phyloP scores from a whole-genome alignment of 1,139 yeast species.

The Protomyces gravidus region DNA sequence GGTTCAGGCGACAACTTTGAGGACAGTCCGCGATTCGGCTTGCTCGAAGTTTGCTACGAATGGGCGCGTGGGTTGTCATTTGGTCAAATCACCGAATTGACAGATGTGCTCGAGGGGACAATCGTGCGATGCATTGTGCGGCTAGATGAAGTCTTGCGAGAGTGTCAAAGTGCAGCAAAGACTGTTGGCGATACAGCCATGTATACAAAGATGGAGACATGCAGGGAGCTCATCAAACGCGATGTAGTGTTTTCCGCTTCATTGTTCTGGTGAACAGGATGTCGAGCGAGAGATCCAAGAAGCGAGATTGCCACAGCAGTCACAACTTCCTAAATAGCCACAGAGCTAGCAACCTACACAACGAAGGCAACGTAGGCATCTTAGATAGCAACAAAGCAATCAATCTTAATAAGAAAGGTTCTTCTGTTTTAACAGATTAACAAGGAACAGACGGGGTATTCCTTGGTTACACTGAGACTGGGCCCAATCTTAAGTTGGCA shows the following conservation, averaged over 20 bases:
- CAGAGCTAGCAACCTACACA: too few species aligned
- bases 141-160: slow-evolving; percentile 89
- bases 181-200: slow-evolving; percentile 88
- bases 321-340: too few species aligned
- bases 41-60: slow-evolving; percentile 90
- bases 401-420: too few species aligned
- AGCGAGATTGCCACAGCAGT: too few species aligned
- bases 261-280: slow-evolving; percentile 56
- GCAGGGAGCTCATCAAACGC: slow-evolving; percentile 91
- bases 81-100: slow-evolving; percentile 80
- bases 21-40: slow-evolving; percentile 78
- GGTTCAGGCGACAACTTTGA: slow-evolving; percentile 45
- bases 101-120: slow-evolving; percentile 92
- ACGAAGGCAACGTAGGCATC: too few species aligned
- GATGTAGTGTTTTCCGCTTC: slow-evolving; percentile 98
- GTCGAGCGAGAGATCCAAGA: too few species aligned
- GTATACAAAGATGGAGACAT: slow-evolving; percentile 82
- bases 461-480: too few species aligned
- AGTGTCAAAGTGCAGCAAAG: slow-evolving; percentile 88
- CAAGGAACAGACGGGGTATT: too few species aligned
- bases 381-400: too few species aligned
- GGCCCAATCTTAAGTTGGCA: too few species aligned
- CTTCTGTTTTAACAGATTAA: too few species aligned
- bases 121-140: slow-evolving; percentile 95
- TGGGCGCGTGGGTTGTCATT: slow-evolving; percentile 96